Percentiles rank a stretch among this genome's conserved stretches.
These are phyloP conservation scores for Rubroboletus pulcherrimus DNA, from an alignment of 768 basidiomycete species.

Conservation along the genomic window DNA sequence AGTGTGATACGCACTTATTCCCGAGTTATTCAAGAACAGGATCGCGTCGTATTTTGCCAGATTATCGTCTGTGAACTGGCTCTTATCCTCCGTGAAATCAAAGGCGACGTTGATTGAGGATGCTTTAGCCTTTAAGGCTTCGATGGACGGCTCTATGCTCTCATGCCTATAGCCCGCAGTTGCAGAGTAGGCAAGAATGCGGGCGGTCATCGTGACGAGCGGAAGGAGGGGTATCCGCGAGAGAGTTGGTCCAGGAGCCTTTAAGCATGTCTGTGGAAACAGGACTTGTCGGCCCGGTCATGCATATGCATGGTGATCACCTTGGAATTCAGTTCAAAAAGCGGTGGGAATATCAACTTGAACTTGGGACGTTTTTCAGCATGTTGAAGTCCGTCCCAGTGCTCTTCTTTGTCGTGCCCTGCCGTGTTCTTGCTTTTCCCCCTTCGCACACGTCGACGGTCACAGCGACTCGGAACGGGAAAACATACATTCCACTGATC, in stretches of 20 bases:
- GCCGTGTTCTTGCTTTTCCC: constrained; percentile 14
- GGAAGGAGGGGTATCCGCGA: neutral
- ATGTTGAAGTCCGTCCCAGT: constrained; percentile 5
- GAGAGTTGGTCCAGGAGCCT: neutral
- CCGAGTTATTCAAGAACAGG: constrained; percentile 66
- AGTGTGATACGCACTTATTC: constrained; percentile 50
- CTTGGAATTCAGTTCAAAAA: constrained; percentile 19
- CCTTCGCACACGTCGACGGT: neutral
- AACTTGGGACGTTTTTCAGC: neutral
- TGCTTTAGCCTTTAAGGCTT: constrained; percentile 46
- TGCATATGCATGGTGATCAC: neutral
- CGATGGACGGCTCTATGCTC: constrained; percentile 68
- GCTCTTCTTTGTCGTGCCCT: constrained; percentile 1
- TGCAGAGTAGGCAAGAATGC: constrained; percentile 58
- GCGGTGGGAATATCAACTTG: constrained; percentile 9
- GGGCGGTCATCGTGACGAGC: constrained; percentile 23
- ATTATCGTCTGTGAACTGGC: constrained; percentile 51
- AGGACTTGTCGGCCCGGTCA: neutral
- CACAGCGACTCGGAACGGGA: neutral
- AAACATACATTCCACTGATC: constrained; percentile 13
- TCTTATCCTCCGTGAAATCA: constrained; percentile 60
- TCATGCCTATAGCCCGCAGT: constrained; percentile 67
- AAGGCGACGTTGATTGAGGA: constrained; percentile 50
- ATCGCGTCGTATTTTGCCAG: constrained; percentile 60
- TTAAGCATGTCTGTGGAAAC: neutral